These are phyloP conservation scores for Carpediemonas membranifera DNA, from an alignment of 78 protist species.

Conservation along the genomic window DNA sequence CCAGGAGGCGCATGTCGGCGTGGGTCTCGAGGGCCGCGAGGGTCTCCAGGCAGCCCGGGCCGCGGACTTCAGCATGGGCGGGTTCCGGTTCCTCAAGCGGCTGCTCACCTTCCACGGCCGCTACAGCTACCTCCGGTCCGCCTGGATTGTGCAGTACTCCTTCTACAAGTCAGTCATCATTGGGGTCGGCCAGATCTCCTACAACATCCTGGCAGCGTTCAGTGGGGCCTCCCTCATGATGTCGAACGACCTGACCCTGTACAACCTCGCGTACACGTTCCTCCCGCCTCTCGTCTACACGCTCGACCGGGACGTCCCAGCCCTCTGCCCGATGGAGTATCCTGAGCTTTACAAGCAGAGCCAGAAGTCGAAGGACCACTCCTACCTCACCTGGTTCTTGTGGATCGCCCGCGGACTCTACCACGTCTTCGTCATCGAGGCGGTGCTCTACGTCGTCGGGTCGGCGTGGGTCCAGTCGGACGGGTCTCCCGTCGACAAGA, in stretches of 20 bases:
- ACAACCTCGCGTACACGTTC: not conserved
- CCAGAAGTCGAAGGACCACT: too few species aligned
- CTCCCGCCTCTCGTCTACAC: not conserved
- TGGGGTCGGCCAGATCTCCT: conserved; percentile 51
- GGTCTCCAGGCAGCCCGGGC: conserved; percentile 93
- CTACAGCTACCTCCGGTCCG: conserved; percentile 42
- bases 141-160: conserved; percentile 53
- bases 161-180: conserved; percentile 71
- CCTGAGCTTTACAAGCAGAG: too few species aligned
- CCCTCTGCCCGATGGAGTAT: too few species aligned
- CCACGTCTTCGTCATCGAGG: too few species aligned
- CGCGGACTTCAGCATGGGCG: conserved; percentile 80
- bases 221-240: not conserved
- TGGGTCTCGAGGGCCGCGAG: conserved; percentile 91
- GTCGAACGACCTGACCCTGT: not conserved
- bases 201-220: not conserved
- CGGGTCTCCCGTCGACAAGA: too few species aligned
- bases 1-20: conserved; percentile 90
- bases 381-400: too few species aligned
- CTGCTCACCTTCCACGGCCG: conserved; percentile 78
- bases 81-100: conserved; percentile 57
- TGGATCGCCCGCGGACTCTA: too few species aligned
- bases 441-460: too few species aligned
- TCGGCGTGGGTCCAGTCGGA: too few species aligned
- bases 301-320: not conserved